These are phyloP conservation scores for Trichoderma atrobrunneum DNA, from an alignment of 2,329 filamentous ascomycete genomes.

Conservation along the genomic window DNA sequence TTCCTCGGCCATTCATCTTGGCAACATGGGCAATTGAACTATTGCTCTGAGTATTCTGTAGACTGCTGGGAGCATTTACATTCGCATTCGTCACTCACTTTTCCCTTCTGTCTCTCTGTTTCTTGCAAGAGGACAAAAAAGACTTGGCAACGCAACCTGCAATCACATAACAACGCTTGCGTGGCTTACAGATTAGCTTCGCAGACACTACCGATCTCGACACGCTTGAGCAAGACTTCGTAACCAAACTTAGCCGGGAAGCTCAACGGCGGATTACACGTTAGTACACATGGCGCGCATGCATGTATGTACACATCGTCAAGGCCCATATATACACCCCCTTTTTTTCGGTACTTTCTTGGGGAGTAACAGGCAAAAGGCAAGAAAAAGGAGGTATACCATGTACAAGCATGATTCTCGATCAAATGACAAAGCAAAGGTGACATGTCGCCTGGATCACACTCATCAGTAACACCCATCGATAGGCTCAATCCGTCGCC, in stretches of 20 bases:
- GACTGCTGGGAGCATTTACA: background rate
- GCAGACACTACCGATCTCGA: background rate
- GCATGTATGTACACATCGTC: background rate
- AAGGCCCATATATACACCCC: background rate
- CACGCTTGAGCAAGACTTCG: background rate
- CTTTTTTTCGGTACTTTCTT: background rate
- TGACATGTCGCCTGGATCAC: slow-evolving; percentile 1
- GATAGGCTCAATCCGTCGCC: background rate
- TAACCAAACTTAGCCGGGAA: background rate
- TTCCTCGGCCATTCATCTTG: background rate
- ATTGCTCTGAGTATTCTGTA: background rate
- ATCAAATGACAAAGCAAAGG: background rate
- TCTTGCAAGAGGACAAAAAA: background rate
- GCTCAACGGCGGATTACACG: background rate
- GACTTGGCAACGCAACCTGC: background rate
- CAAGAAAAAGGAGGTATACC: background rate
- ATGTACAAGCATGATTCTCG: background rate
- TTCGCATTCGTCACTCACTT: background rate
- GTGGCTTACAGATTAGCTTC: background rate
- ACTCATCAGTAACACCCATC: background rate
- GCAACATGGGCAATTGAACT: background rate
- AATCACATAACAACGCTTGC: background rate
- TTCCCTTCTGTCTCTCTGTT: background rate
- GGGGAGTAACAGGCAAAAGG: background rate
- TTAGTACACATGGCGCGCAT: background rate